These are phyloP conservation scores for Populus ilicifolia DNA, from an alignment of 345 rosid genomes.

Conservation along the genomic window DNA sequence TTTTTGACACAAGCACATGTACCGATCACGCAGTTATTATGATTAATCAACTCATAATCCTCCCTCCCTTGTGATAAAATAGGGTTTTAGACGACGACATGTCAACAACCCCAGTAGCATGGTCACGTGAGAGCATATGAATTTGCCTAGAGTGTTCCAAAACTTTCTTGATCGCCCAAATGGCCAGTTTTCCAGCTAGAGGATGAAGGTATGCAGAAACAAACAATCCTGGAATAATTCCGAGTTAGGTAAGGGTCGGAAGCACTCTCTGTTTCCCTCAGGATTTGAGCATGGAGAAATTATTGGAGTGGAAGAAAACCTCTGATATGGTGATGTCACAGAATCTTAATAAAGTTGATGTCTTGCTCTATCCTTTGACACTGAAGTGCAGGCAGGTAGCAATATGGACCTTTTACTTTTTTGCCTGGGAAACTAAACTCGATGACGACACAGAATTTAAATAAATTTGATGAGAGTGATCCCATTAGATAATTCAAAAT, in stretches of 20 bases:
- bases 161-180: conserved; percentile 3
- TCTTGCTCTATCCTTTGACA: background rate
- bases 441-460: too few species aligned
- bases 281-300: background rate
- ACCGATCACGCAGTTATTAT: conserved; percentile 4
- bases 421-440: too few species aligned
- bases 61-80: background rate
- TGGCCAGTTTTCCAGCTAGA: background rate
- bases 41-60: background rate
- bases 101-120: conserved; percentile 24
- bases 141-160: background rate
- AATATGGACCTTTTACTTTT: background rate
- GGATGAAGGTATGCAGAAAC: background rate
- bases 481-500: too few species aligned
- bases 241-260: too few species aligned
- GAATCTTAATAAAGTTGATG: too few species aligned
- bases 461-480: too few species aligned
- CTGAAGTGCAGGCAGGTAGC: background rate
- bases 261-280: too few species aligned
- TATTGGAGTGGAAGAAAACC: background rate
- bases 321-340: conserved; percentile 13
- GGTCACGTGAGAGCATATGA: conserved; percentile 3
- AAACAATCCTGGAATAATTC: background rate
- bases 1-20: conserved; percentile 27
- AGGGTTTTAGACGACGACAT: conserved; percentile 18